phyloP scores from a whole-genome alignment of 2,329 filamentous ascomycete genomes.

The Acrocalymma vagum region DNA sequence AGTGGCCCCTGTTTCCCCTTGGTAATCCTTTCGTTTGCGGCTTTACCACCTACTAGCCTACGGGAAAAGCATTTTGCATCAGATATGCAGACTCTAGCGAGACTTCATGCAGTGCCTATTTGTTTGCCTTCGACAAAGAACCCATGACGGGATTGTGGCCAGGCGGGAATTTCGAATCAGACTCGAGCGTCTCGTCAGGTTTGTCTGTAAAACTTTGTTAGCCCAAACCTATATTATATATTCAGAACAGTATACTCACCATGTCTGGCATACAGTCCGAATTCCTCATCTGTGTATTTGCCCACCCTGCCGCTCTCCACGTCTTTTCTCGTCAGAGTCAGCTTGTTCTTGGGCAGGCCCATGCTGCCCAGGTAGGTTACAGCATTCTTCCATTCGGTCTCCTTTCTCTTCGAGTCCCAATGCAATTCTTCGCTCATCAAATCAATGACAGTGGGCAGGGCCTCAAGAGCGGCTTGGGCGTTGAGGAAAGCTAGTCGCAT shows the following conservation, averaged over 20 bases:
- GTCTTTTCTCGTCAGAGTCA: slow-evolving; percentile 63
- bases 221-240: slow-evolving; percentile 1
- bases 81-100: no score
- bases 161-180: slow-evolving; percentile 55
- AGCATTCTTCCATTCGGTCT: slow-evolving; percentile 80
- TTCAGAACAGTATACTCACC: slow-evolving; percentile 45
- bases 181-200: slow-evolving; percentile 61
- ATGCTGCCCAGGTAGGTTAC: slow-evolving; percentile 67
- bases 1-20: no score
- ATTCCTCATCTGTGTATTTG: slow-evolving; percentile 58
- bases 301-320: slow-evolving; percentile 62
- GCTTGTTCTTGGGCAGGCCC: slow-evolving; percentile 67
- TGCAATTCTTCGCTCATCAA: slow-evolving; percentile 85
- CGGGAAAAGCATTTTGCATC: no score
- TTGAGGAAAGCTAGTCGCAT: slow-evolving; percentile 91
- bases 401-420: slow-evolving; percentile 78
- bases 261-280: slow-evolving; percentile 58
- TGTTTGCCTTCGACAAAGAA: slow-evolving; percentile 57
- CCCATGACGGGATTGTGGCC: slow-evolving; percentile 57
- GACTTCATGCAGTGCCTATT: slow-evolving; percentile 54
- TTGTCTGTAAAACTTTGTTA: slow-evolving; percentile 51
- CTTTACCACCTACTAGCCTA: no score
- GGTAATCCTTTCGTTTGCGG: no score
- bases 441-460: slow-evolving; percentile 85
- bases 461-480: slow-evolving; percentile 87